A percentile compares a stretch with the other conserved stretches of the same genome.
Evolutionary conservation across 306 rosid genomes (phyloP).

Genomic region (Pueraria montana): DNA sequence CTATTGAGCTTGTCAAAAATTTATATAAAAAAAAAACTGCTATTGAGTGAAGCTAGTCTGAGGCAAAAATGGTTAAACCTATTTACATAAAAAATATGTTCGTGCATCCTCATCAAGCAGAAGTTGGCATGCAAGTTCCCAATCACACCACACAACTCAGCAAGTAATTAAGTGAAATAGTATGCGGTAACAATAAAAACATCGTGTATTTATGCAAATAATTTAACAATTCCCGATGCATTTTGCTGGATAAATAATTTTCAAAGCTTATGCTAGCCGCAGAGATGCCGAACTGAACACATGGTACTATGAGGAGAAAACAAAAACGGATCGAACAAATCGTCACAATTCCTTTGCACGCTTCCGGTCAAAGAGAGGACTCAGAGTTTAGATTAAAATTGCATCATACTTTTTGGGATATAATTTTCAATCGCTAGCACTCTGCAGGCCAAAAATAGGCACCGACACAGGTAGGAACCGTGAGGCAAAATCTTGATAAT

Average conservation of each 20-base stretch:
- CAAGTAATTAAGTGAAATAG: not conserved
- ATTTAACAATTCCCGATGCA: not conserved
- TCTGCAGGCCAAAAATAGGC: not conserved
- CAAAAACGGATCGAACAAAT: not conserved
- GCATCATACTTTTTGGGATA: not conserved
- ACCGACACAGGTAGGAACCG: not conserved
- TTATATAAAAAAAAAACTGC: not conserved
- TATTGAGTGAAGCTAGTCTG: not conserved
- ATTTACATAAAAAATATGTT: not conserved
- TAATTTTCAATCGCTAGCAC: not conserved
- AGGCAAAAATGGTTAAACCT: not conserved
- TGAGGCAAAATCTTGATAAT: not conserved
- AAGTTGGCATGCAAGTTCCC: not conserved
- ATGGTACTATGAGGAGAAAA: no score
- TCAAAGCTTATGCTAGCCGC: not conserved
- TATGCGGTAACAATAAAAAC: not conserved
- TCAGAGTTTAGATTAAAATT: not conserved
- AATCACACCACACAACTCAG: not conserved
- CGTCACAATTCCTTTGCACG: no score
- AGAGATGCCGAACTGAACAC: not conserved
- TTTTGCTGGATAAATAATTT: not conserved
- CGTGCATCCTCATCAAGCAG: no score
- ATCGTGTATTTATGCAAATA: not conserved
- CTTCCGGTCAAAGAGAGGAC: not conserved
- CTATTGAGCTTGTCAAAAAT: no score